Evolutionary conservation across 2,329 filamentous ascomycete species (phyloP).

Genomic region (Thelonectria discophora): DNA sequence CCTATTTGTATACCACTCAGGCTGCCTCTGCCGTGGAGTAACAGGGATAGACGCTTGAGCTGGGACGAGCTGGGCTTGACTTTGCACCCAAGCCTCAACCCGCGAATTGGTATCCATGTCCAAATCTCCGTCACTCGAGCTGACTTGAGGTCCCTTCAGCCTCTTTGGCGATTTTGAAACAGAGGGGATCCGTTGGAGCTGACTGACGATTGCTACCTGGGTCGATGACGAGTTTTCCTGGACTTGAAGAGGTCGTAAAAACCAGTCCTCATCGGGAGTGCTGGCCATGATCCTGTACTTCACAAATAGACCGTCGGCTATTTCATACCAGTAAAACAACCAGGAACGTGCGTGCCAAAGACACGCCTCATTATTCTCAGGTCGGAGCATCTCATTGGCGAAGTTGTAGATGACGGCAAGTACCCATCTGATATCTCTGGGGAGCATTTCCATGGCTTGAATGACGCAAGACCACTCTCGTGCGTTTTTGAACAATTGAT

Average conservation of each 20-base stretch:
- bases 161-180: not conserved
- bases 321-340: slow-evolving; percentile 43
- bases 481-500: slow-evolving; percentile 41
- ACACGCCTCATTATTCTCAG: slow-evolving; percentile 20
- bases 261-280: slow-evolving; percentile 42
- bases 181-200: not conserved
- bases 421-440: slow-evolving; percentile 45
- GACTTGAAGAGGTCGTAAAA: slow-evolving; percentile 24
- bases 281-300: slow-evolving; percentile 23
- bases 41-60: not conserved
- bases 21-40: not conserved
- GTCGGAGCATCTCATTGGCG: slow-evolving; percentile 40
- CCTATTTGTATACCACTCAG: not conserved
- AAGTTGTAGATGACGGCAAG: slow-evolving; percentile 46
- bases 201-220: not conserved
- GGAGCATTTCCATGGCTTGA: slow-evolving; percentile 37
- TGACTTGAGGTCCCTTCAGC: not conserved
- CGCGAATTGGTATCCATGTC: not conserved
- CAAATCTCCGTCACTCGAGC: not conserved
- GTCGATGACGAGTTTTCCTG: not conserved
- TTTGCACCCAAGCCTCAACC: not conserved
- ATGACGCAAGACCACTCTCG: slow-evolving; percentile 45
- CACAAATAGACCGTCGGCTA: slow-evolving; percentile 39
- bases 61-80: not conserved
- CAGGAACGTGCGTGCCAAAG: slow-evolving; percentile 41